These are phyloP conservation scores for Umbelopsis isabellina DNA, from an alignment of 192 early-diverging fungal genomes.

Conservation along the genomic window DNA sequence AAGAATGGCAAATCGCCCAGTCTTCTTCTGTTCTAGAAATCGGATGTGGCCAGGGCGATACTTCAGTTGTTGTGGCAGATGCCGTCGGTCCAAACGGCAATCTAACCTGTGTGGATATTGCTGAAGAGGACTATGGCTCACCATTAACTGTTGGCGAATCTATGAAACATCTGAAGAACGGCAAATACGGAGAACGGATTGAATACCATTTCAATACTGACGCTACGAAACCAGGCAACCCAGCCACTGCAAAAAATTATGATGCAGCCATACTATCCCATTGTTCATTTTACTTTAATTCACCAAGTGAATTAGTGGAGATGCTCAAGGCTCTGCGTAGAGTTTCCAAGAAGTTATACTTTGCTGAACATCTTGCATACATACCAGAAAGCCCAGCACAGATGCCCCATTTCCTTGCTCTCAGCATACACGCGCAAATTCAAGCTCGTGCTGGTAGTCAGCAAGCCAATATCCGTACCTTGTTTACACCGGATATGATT, in stretches of 20 bases:
- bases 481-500: conserved; percentile 15
- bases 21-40: background rate
- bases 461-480: conserved; percentile 3
- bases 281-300: conserved; percentile 16
- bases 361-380: conserved; percentile 10
- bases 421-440: conserved; percentile 19
- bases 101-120: conserved; percentile 5
- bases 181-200: background rate
- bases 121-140: conserved; percentile 10
- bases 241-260: background rate
- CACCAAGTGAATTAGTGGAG: background rate
- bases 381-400: background rate
- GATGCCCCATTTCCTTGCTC: conserved; percentile 11
- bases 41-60: conserved; percentile 24
- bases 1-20: background rate
- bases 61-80: conserved; percentile 6
- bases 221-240: background rate
- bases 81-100: conserved; percentile 13
- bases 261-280: conserved; percentile 7
- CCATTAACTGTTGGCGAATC: conserved; percentile 12
- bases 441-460: conserved; percentile 9
- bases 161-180: conserved; percentile 7
- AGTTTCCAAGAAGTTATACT: background rate
- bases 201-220: conserved; percentile 14
- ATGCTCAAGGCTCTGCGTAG: background rate